Conservation (phyloP, 208 protist genomes). For the Kentomonas sorsogonicus region DNA sequence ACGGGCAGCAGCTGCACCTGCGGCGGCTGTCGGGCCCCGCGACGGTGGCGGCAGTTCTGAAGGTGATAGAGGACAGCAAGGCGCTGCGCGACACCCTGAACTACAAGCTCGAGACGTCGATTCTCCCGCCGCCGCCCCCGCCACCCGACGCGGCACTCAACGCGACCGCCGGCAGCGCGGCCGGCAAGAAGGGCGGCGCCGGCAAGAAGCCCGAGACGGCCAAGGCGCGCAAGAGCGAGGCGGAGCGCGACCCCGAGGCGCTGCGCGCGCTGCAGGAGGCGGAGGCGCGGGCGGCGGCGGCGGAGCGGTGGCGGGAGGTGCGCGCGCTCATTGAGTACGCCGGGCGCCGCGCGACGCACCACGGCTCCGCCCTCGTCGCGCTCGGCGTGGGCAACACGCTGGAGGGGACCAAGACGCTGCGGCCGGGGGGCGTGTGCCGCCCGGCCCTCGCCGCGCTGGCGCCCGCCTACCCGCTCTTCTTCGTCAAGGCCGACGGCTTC, state of each 20-base stretch:
- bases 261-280: constrained; percentile 5
- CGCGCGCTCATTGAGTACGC: not conserved
- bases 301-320: constrained; percentile 6
- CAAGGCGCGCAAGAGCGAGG: not conserved
- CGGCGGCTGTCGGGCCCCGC: not conserved
- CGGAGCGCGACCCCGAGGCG: constrained; percentile 8
- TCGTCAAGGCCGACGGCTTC: constrained; percentile 43
- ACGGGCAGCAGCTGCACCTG: too few species aligned
- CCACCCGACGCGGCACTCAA: not conserved
- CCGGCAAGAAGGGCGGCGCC: constrained; percentile 10
- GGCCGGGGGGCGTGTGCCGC: constrained; percentile 25
- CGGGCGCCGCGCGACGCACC: constrained; percentile 14
- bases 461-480: constrained; percentile 21
- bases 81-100: constrained; percentile 47
- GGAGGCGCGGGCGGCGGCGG: constrained; percentile 8
- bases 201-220: not conserved
- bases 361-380: constrained; percentile 17
- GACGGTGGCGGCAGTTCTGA: constrained; percentile 21
- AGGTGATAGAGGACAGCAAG: constrained; percentile 54
- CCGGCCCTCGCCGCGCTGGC: constrained; percentile 13
- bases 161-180: not conserved
- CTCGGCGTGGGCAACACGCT: constrained; percentile 36
- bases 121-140: not conserved
- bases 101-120: constrained; percentile 66
- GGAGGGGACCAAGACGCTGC: constrained; percentile 38